Percentiles rank a stretch among this genome's conserved stretches.
phyloP scores from a whole-genome alignment of 1,284 basidiomycete genomes.

The Leccinum huronense region DNA sequence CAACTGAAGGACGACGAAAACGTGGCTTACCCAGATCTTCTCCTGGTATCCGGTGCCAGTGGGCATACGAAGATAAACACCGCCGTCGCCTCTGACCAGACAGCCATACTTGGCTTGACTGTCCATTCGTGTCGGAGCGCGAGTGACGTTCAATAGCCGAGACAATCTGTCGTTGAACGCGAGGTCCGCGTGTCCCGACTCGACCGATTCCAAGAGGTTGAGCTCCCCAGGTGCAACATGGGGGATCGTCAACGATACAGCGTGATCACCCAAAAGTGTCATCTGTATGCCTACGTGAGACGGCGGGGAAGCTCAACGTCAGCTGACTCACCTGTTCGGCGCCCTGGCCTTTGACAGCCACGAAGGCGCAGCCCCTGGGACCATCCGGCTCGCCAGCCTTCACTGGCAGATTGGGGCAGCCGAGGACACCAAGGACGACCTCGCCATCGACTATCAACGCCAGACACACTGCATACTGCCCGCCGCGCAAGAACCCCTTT shows the following conservation, averaged over 20 bases:
- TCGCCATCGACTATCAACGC: conserved; percentile 84
- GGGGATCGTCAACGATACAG: conserved; percentile 51
- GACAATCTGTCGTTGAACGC: conserved; percentile 81
- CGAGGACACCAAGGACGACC: conserved; percentile 78
- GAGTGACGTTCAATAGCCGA: conserved; percentile 64
- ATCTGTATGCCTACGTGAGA: conserved; percentile 31
- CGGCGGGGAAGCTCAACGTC: neutral
- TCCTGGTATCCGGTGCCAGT: conserved; percentile 79
- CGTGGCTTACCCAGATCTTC: conserved; percentile 78
- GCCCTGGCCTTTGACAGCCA: conserved; percentile 81
- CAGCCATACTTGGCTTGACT: conserved; percentile 96
- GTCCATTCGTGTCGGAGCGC: conserved; percentile 85
- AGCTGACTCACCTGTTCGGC: conserved; percentile 60
- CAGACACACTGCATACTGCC: conserved; percentile 96
- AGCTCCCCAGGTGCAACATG: conserved; percentile 47
- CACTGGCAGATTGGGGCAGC: conserved; percentile 57
- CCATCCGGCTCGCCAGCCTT: conserved; percentile 53
- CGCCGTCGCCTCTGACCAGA: conserved; percentile 85
- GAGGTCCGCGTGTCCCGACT: conserved; percentile 90
- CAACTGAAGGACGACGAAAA: rapidly evolving
- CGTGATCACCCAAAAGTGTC: conserved; percentile 43
- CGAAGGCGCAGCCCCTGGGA: conserved; percentile 77
- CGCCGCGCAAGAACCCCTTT: conserved; percentile 94
- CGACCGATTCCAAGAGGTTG: conserved; percentile 89
- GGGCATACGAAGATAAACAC: conserved; percentile 90